Evolutionary conservation across 1,284 basidiomycete genomes (phyloP), one percentile per base, ranked within the genome.

Genomic region (Ganoderma lucidum): DNA sequence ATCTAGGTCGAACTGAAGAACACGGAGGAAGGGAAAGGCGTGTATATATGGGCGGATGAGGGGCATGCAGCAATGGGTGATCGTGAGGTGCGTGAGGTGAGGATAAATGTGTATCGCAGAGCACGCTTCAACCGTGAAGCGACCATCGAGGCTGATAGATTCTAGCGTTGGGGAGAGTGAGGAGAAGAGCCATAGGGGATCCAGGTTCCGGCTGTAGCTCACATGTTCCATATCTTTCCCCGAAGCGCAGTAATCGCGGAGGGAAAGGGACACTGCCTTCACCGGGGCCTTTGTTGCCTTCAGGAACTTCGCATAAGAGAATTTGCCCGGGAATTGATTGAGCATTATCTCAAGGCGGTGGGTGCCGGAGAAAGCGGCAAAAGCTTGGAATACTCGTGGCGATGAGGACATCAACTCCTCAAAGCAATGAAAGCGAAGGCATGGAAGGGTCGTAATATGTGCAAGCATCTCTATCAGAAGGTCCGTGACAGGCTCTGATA

Each of bases 121-220:
- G 9, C n/a, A 51, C 12, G 48, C 10, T 23, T 23, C 48, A 12
- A 28, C 48, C 2, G 48, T 51, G 48, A 51, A 12, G 23, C n/a
- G n/a, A 4, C 48, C 48, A 19, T 9, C 48, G 10, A 51, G 48
- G 9, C 9, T 12, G 9, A 51, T 28, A 12, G n/a, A 12, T 51
- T 51, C 48, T 5, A 51, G 9, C 10, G 48, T 51, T 0, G 48
- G 2, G 23, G 48, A 51, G 9, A 23, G 9, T 10, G 48, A 23
- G 9, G 48, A 51, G n/a, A 51, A 51, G n/a, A 51, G 48, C 48
- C 48, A 51, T 6, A 51, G 48, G n/a, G 48, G n/a, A 51, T 51
- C 48, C 9, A 51, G 48, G 6, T 51, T 28, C n/a, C 48, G 48
- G n/a, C 9, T 51, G n/a, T 51, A 51, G 0, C 48, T 10, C n/a